A percentile compares a stretch with the other conserved stretches of the same genome.
Evolutionary conservation across 225 moss, liverwort and hornwort genomes (phyloP).

Genomic region (Physcomitrium patens): DNA sequence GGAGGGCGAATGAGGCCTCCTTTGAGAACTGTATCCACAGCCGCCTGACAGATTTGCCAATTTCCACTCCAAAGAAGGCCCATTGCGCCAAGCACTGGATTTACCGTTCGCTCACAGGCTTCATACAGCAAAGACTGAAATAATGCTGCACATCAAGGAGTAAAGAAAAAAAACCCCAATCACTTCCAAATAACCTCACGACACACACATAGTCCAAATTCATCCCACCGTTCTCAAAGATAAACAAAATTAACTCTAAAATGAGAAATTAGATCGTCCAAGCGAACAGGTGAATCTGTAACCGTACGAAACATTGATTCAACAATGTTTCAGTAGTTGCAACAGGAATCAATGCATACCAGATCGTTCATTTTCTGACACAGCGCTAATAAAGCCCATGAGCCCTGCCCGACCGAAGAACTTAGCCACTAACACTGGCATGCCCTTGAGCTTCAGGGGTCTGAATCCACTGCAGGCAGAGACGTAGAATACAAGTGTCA

Average conservation of each 20-base stretch:
- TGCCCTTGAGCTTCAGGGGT: conserved; percentile 72
- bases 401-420: conserved; percentile 79
- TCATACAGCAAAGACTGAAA: conserved; percentile 79
- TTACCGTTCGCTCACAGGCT: conserved; percentile 75
- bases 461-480: conserved; percentile 76
- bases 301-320: neutral
- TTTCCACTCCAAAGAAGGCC: conserved; percentile 67
- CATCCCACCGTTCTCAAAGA: neutral
- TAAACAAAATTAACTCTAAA: no score
- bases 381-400: conserved; percentile 69
- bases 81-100: conserved; percentile 74
- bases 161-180: neutral
- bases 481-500: conserved; percentile 67
- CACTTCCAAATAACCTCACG: conserved; percentile 10
- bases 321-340: neutral
- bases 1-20: conserved; percentile 52
- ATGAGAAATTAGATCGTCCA: no score
- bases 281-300: no score
- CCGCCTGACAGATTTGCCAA: conserved; percentile 69
- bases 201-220: neutral
- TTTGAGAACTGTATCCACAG: conserved; percentile 68
- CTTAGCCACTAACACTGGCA: conserved; percentile 79
- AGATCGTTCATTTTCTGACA: conserved; percentile 58
- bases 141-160: conserved; percentile 53
- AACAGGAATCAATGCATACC: conserved; percentile 37